Evolutionary conservation across 1,284 basidiomycete species (phyloP), one percentile per base, ranked within the genome.

Genomic region (Microbotryum scabiosae): DNA sequence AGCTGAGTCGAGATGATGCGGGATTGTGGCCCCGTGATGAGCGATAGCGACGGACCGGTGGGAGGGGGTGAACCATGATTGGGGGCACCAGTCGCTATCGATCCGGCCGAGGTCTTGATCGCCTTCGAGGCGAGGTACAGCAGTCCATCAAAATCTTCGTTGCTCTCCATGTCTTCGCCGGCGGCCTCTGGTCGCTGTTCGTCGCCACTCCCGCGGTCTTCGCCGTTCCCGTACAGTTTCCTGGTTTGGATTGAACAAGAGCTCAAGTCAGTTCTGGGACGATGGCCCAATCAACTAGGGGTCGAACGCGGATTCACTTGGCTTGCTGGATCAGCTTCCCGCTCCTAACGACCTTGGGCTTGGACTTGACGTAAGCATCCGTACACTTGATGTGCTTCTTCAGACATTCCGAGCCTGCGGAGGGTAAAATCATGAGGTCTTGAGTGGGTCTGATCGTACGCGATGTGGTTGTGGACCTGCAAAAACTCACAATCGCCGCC

Each of bases 291-390:
- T 26, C n/a, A 23, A 7, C 47, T 5, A 7, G 20, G 16, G 47
- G n/a, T 26, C 21, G 47, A 20, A 21, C 25, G 21, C 30, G 16
- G 36, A 44, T 61, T n/a, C 4, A 64, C 66, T 66, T 68, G 23
- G 66, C 66, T 43, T 66, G 55, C 20, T 60, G 32, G 16, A 68
- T 68, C 5, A 68, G 51, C 57, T 68, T 68, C 2, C 66, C 66
- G 3, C 51, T 54, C 12, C 66, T 48, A 1, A 62, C 62, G 18
- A 63, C 57, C 51, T 66, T 66, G 1, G 66, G 66, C 57, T 68
- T 68, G 43, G 48, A 61, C 43, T 51, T 56, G 56, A 68, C 59
- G 48, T 68, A 68, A 3, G 57, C 54, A 23, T 62, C 64, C 16
- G 66, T 66, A 45, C 66, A 68, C 7, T 60, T 68, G 43, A 3